These are phyloP conservation scores for Tirmania nivea DNA, from an alignment of 495 filamentous ascomycete genomes.

Conservation along the genomic window DNA sequence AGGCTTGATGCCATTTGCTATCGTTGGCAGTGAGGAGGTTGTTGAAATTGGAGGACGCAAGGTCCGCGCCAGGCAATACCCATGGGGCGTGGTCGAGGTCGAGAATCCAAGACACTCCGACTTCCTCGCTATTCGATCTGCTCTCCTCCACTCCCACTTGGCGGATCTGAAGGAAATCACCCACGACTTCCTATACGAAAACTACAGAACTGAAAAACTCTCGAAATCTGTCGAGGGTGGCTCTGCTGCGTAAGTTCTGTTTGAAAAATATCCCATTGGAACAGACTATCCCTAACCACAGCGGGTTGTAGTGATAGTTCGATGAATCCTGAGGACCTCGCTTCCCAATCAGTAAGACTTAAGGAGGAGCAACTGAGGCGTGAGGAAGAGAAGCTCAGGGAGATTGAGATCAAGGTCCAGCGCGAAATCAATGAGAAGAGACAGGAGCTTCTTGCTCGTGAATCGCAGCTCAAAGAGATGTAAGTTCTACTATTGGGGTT, in stretches of 20 bases:
- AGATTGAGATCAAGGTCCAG: conserved; percentile 98
- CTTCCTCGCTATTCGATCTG: conserved; percentile 91
- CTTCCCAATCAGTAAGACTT: conserved; percentile 84
- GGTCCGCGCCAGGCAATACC: conserved; percentile 88
- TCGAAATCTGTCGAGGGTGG: conserved; percentile 96
- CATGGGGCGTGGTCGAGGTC: conserved; percentile 96
- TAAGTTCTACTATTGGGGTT: conserved; percentile 1
- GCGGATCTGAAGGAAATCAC: conserved; percentile 98
- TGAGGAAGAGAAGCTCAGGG: conserved; percentile 97
- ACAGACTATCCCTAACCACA: no score
- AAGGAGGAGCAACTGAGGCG: conserved; percentile 98
- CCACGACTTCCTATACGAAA: conserved; percentile 98
- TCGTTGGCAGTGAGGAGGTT: conserved; percentile 88
- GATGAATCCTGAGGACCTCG: conserved; percentile 94
- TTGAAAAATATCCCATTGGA: not conserved
- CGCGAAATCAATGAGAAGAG: conserved; percentile 99
- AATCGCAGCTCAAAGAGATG: conserved; percentile 95
- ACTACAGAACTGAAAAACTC: conserved; percentile 99
- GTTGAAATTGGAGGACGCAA: conserved; percentile 82
- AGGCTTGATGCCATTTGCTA: conserved; percentile 95
- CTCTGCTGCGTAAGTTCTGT: conserved; percentile 50
- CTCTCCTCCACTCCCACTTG: conserved; percentile 87
- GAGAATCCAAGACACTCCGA: conserved; percentile 98
- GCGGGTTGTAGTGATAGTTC: conserved; percentile 36
- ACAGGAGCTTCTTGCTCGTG: conserved; percentile 90